Evolutionary conservation across 495 filamentous ascomycete species (phyloP).

Genomic region (Antarctomyces pellizariae): DNA sequence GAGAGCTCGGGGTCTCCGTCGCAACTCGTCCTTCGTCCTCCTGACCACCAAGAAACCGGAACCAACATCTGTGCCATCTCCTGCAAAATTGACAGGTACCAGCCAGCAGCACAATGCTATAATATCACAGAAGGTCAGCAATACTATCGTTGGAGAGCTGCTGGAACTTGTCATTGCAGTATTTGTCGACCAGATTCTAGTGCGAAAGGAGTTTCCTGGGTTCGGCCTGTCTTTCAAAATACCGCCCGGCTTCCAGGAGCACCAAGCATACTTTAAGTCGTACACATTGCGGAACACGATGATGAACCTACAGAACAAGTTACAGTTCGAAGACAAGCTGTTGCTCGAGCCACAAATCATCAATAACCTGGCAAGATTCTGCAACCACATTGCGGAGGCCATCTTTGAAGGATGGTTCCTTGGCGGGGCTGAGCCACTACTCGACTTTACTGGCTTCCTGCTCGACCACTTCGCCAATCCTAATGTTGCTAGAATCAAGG

Average conservation of each 20-base stretch:
- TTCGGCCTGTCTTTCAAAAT: constrained; percentile 75
- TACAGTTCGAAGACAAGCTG: constrained; percentile 44
- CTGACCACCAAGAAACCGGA: constrained; percentile 44
- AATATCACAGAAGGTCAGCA: constrained; percentile 28
- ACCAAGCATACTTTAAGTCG: constrained; percentile 85
- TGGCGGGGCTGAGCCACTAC: constrained; percentile 50
- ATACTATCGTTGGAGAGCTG: constrained; percentile 49
- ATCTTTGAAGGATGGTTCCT: constrained; percentile 94
- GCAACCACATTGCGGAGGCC: constrained; percentile 59
- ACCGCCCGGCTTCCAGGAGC: constrained; percentile 76
- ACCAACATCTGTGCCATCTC: constrained; percentile 26
- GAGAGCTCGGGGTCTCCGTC: constrained; percentile 33
- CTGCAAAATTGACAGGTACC: constrained; percentile 35
- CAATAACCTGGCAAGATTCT: constrained; percentile 63
- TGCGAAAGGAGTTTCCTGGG: constrained; percentile 72
- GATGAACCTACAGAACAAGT: constrained; percentile 37
- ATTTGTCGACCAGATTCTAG: constrained; percentile 61
- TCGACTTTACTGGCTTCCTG: constrained; percentile 72
- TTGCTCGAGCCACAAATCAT: constrained; percentile 67
- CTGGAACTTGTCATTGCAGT: constrained; percentile 52
- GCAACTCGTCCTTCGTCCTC: constrained; percentile 76
- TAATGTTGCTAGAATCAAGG: constrained; percentile 57
- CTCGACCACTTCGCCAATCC: constrained; percentile 77
- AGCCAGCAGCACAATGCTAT: constrained; percentile 30
- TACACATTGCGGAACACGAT: constrained; percentile 61